Conservation (phyloP, 2,329 filamentous ascomycete genomes). For the Trichoderma citrinoviride region DNA sequence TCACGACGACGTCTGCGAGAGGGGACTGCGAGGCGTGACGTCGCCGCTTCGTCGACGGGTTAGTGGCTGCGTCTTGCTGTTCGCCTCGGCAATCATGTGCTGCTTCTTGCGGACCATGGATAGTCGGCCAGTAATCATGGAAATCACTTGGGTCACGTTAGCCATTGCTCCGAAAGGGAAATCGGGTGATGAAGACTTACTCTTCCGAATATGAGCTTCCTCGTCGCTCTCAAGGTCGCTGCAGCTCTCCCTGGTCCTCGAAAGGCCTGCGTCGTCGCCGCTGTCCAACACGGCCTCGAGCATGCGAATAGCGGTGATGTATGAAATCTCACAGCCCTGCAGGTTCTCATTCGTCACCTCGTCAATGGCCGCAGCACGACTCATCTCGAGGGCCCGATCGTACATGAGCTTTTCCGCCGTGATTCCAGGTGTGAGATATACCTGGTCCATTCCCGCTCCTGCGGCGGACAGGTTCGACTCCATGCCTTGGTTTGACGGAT, state of each 20-base stretch:
- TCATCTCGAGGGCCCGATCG: constrained; percentile 96
- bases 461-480: constrained; percentile 56
- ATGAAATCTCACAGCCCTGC: constrained; percentile 83
- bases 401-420: constrained; percentile 98
- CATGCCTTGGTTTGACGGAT: constrained; percentile 72
- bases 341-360: constrained; percentile 92
- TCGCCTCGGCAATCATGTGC: constrained; percentile 58
- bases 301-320: constrained; percentile 90
- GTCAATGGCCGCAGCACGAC: constrained; percentile 86
- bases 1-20: constrained; percentile 44
- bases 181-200: constrained; percentile 47
- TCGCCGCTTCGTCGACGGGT: constrained; percentile 55
- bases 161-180: not conserved
- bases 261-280: constrained; percentile 57
- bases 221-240: constrained; percentile 65
- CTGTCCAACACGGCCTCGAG: constrained; percentile 89
- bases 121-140: constrained; percentile 60
- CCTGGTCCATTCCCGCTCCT: constrained; percentile 70
- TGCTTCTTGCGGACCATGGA: constrained; percentile 58
- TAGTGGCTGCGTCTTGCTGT: constrained; percentile 45
- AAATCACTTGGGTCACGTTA: constrained; percentile 48
- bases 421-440: constrained; percentile 80
- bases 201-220: constrained; percentile 68
- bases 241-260: constrained; percentile 38
- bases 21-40: constrained; percentile 53